Evolutionary conservation across 2,329 filamentous ascomycete species (phyloP).

Genomic region (Penicillium sp.): DNA sequence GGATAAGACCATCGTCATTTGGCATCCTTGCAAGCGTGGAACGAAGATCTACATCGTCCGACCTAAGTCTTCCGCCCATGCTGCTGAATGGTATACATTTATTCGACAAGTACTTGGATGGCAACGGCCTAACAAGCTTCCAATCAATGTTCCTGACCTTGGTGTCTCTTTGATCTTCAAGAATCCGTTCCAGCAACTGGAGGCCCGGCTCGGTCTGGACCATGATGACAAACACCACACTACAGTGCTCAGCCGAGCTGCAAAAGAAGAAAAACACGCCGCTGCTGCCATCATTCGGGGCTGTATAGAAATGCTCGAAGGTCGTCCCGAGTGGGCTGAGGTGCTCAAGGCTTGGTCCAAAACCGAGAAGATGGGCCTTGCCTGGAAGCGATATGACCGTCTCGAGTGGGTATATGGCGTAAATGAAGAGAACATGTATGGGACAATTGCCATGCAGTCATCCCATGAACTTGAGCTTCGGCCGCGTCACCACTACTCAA

Average conservation of each 20-base stretch:
- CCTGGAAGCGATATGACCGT: conserved; percentile 68
- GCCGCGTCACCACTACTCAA: conserved; percentile 65
- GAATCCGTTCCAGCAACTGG: conserved; percentile 58
- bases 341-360: conserved; percentile 60
- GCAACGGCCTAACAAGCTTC: conserved; percentile 55
- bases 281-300: conserved; percentile 57
- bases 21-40: conserved; percentile 54
- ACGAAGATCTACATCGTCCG: conserved; percentile 64
- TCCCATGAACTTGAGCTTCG: conserved; percentile 67
- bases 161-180: conserved; percentile 59
- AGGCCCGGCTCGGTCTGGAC: conserved; percentile 38
- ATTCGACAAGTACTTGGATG: conserved; percentile 60
- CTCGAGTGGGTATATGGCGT: conserved; percentile 67
- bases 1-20: conserved; percentile 67
- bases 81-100: conserved; percentile 69
- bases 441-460: conserved; percentile 65
- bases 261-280: conserved; percentile 53
- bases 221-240: conserved; percentile 49
- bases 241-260: conserved; percentile 36
- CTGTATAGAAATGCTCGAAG: conserved; percentile 59
- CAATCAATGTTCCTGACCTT: conserved; percentile 64
- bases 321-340: conserved; percentile 59
- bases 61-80: conserved; percentile 59
- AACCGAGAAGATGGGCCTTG: conserved; percentile 61
- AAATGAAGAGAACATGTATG: conserved; percentile 68